Conservation (phyloP, 2,329 filamentous ascomycete species). For the Cadophora luteo-olivacea region DNA sequence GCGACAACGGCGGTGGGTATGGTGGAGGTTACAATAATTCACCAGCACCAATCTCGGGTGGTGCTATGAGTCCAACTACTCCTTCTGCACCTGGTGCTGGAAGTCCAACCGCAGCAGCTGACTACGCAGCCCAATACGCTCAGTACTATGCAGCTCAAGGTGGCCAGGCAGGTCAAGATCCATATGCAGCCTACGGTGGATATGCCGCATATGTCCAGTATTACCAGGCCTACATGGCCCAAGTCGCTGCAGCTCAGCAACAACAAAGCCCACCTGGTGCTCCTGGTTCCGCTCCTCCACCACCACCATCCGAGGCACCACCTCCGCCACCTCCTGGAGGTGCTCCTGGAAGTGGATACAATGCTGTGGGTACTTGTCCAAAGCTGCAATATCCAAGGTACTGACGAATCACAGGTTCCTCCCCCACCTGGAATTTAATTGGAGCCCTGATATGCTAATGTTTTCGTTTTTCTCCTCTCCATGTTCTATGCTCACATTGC, state of each 20-base stretch:
- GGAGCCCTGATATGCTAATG: background rate
- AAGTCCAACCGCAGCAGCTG: conserved; percentile 55
- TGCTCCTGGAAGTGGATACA: conserved; percentile 65
- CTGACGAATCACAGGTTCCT: conserved; percentile 49
- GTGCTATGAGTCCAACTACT: conserved; percentile 49
- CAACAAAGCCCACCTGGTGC: conserved; percentile 41
- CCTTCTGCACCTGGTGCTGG: conserved; percentile 51
- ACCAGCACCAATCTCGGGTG: conserved; percentile 41
- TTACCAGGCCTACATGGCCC: conserved; percentile 74
- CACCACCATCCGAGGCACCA: conserved; percentile 61
- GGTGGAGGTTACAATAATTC: conserved; percentile 44
- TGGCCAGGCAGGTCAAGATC: conserved; percentile 63
- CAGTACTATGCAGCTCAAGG: conserved; percentile 70
- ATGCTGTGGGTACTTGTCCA: conserved; percentile 51
- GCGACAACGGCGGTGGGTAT: conserved; percentile 49
- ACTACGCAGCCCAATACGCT: conserved; percentile 83
- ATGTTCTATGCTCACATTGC: conserved; percentile 2
- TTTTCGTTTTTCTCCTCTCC: conserved; percentile 11
- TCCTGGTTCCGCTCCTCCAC: conserved; percentile 57
- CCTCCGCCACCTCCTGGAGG: conserved; percentile 66
- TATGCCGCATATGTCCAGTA: conserved; percentile 79
- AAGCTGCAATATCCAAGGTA: background rate
- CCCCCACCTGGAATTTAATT: conserved; percentile 56
- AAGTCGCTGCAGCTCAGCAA: conserved; percentile 56
- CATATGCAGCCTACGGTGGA: conserved; percentile 90